Evolutionary conservation across 768 basidiomycete genomes (phyloP), one percentile per base, ranked within the genome.

Genomic region (Atractiella rhizophila): DNA sequence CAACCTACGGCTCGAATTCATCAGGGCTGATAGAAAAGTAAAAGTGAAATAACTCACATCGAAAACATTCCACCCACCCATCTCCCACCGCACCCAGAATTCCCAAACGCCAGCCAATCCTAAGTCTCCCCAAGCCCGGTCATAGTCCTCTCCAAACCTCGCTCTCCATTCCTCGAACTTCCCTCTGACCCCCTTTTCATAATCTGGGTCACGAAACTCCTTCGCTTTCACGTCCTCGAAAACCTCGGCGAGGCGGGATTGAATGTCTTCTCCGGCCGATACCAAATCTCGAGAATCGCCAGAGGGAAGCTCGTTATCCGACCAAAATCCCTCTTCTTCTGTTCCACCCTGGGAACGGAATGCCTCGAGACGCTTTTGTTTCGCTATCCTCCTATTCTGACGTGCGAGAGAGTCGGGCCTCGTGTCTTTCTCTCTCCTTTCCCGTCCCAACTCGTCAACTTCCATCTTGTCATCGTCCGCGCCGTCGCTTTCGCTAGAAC

Each of bases 31-130:
- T 9, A 27, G 11, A 23, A 25, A 6, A 3, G 11, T 7, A 23
- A 15, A 4, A 26, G 11, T 1, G 5, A 29, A 16, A 11, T 15
- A 28, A 51, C 61, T 54, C 51, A 62, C 61, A 42, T 58, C 51
- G 35, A 63, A 51, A 6, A 62, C 60, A 31, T 64, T 62, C 63
- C 63, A 64, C 5, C 56, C 54, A 2, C 56, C 54, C 59, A 64
- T 57, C 48, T 64, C 62, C 4, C 57, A 54, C 31, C 63, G 48
- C 1, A 60, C 60, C 59, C 60, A 64, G 39, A 63, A 64, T 46
- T 62, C 62, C 62, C 62, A 63, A 19, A 60, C 62, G 19, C 59
- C 56, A 1, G 60, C 58, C 50, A 63, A 46, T 4, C 54, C 57
- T 29, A 63, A 39, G 2, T 60, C 61, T 5, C 60, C 63, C 44